Conservation (phyloP, 139 green algal genomes). For the Deuterostichococcus epilithicus region DNA sequence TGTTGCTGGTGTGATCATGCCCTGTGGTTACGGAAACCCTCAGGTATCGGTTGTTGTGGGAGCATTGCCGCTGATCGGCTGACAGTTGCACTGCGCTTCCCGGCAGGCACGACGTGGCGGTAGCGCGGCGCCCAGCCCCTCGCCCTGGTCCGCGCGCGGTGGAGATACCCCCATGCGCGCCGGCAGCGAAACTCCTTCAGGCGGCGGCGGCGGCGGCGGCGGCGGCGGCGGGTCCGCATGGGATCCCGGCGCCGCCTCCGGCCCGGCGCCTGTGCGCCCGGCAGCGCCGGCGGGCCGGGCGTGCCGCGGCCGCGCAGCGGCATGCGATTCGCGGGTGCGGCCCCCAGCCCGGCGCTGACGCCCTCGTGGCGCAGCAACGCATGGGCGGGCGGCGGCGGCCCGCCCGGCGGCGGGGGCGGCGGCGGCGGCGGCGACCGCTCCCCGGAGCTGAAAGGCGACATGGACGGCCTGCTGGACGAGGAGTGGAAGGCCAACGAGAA, state of each 20-base stretch:
- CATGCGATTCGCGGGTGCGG: conserved; percentile 64
- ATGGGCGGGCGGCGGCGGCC: conserved; percentile 58
- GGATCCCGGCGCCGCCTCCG: conserved; percentile 19
- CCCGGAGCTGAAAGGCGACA: conserved; percentile 42
- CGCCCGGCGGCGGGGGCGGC: conserved; percentile 3
- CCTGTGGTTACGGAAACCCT: no score
- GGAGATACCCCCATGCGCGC: neutral
- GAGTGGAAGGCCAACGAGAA: conserved; percentile 74
- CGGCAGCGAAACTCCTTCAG: no score
- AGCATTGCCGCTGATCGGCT: no score
- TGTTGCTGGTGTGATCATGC: no score
- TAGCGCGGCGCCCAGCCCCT: conserved; percentile 6
- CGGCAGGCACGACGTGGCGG: conserved; percentile 10
- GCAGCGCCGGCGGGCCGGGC: conserved; percentile 7
- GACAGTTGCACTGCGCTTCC: no score
- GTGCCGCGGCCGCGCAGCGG: conserved; percentile 26
- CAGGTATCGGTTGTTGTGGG: no score
- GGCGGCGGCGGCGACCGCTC: conserved; percentile 39
- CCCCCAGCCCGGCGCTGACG: conserved; percentile 55
- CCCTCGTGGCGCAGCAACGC: conserved; percentile 58
- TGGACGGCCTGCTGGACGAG: conserved; percentile 20
- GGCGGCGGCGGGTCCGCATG: conserved; percentile 4
- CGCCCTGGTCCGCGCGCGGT: neutral
- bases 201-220: neutral
- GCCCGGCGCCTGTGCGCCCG: conserved; percentile 19